Evolutionary conservation across 805 yeast genomes (phyloP).

Genomic region (Myxozyma geophila): DNA sequence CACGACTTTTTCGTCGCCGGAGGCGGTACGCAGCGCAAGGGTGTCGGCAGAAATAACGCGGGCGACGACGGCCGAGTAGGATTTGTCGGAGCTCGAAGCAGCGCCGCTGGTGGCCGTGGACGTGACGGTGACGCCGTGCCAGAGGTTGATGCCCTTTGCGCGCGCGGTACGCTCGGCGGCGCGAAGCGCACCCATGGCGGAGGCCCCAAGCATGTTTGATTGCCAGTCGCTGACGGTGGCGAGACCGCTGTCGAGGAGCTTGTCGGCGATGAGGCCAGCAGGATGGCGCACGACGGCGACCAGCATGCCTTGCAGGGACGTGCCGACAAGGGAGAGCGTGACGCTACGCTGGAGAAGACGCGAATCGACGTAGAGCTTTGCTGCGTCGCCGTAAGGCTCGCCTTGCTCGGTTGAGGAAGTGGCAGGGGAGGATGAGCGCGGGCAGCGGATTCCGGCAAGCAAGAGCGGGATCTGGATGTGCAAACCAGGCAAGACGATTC

Average conservation of each 20-base stretch:
- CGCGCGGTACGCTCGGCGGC: constrained; percentile 68
- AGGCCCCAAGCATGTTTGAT: constrained; percentile 66
- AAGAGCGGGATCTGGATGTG: constrained; percentile 65
- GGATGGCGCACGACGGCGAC: constrained; percentile 68
- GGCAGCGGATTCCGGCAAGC: constrained; percentile 75
- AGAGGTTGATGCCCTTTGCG: constrained; percentile 58
- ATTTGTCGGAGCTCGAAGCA: constrained; percentile 50
- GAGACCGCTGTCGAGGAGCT: constrained; percentile 67
- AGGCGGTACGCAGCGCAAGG: constrained; percentile 52
- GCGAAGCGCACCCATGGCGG: constrained; percentile 64
- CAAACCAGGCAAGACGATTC: constrained; percentile 56
- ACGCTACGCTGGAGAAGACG: constrained; percentile 67
- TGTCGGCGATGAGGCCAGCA: constrained; percentile 74
- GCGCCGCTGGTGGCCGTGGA: constrained; percentile 39
- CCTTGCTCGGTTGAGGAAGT: constrained; percentile 44
- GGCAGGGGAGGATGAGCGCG: constrained; percentile 61
- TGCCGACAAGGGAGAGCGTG: constrained; percentile 62
- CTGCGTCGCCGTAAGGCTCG: constrained; percentile 69
- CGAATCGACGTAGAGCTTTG: constrained; percentile 65
- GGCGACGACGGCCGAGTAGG: constrained; percentile 59
- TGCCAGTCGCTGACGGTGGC: constrained; percentile 85
- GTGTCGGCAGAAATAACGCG: constrained; percentile 74
- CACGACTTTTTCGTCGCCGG: constrained; percentile 59
- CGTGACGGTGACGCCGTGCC: constrained; percentile 50
- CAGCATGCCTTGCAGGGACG: constrained; percentile 55